Evolutionary conservation across 2,329 filamentous ascomycete genomes (phyloP), one percentile per base, ranked within the genome.

Genomic region (Colletotrichum paranaense): DNA sequence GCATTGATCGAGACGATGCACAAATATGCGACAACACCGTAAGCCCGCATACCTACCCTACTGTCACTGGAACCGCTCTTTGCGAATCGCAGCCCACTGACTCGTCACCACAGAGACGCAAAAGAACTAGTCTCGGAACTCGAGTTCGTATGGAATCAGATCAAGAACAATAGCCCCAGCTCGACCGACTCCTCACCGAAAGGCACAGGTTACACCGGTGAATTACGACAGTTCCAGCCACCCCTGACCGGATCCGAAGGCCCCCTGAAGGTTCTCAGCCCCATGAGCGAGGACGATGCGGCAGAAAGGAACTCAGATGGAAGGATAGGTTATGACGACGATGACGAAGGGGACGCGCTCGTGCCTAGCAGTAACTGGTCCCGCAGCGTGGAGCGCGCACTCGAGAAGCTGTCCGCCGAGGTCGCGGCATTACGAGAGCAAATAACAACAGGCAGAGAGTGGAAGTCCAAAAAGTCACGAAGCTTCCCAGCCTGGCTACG

Each of bases 121-220:
- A 90, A 92, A 73, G 95, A 97, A 83, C 88, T 99, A 52, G 95
- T 98, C 49, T 89, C 92, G 11, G 97, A 99, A 82, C 90, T 99
- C n/a, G 97, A 99, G 84, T 99, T 98, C 79, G 96, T 99, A 52
- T 99, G 97, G 97, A 95, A 98, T 78, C 97, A 98, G 82, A 96
- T 99, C 78, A 97, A 97, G 82, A 93, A 93, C 77, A 98, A 96
- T 78, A 90, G 91, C 12, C 91, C 92, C 4, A 90, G 89, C 22
- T 91, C 92, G 49, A 85, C 91, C 52, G 81, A 88, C 53, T 88
- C 89, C 12, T 90, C 88, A 1, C 87, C 88, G n/a, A 86, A 88
- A 75, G 84, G 84, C 30, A 82, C 80, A 67, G 81, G 80, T n/a
- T 62, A 67, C 32, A 68, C 58, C 80, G 75, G 79, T 75, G 76